Evolutionary conservation across 441 rosid species (phyloP).

Genomic region (Isatis lusitanica): DNA sequence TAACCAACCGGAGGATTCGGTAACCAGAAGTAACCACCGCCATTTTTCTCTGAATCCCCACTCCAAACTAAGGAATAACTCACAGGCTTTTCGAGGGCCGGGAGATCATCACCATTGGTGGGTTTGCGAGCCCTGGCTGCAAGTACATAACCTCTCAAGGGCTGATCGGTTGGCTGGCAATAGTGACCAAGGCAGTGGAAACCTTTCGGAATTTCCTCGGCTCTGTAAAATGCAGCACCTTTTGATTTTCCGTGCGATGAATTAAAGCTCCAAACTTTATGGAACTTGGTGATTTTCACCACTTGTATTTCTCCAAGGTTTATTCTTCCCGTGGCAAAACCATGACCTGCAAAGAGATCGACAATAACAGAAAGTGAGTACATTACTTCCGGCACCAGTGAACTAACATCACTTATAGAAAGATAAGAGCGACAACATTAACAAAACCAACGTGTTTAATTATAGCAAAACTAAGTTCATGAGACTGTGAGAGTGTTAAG

Average conservation of each 20-base stretch:
- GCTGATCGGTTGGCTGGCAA: slow-evolving; percentile 54
- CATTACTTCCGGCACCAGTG: slow-evolving; percentile 5
- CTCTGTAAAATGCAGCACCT: slow-evolving; percentile 56
- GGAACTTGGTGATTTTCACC: slow-evolving; percentile 47
- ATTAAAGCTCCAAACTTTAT: slow-evolving; percentile 52
- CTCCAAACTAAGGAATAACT: slow-evolving; percentile 52
- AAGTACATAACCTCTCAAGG: slow-evolving; percentile 59
- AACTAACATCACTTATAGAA: slow-evolving; percentile 6
- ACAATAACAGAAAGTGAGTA: neutral
- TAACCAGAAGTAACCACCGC: slow-evolving; percentile 56
- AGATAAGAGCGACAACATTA: neutral
- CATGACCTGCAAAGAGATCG: slow-evolving; percentile 48
- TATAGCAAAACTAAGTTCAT: neutral
- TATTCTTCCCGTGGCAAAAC: slow-evolving; percentile 60
- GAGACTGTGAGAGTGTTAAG: neutral
- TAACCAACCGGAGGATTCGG: slow-evolving; percentile 68
- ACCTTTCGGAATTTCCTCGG: slow-evolving; percentile 61
- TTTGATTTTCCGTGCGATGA: slow-evolving; percentile 40
- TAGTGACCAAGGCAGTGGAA: slow-evolving; percentile 63
- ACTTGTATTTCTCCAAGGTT: slow-evolving; percentile 60
- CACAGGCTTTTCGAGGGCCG: slow-evolving; percentile 53
- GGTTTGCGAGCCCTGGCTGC: slow-evolving; percentile 38
- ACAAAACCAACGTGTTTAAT: neutral
- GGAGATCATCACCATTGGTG: slow-evolving; percentile 25
- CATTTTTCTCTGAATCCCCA: slow-evolving; percentile 40